Conservation (phyloP, 352 stramenopile genomes). For the Globisporangium spinosum region DNA sequence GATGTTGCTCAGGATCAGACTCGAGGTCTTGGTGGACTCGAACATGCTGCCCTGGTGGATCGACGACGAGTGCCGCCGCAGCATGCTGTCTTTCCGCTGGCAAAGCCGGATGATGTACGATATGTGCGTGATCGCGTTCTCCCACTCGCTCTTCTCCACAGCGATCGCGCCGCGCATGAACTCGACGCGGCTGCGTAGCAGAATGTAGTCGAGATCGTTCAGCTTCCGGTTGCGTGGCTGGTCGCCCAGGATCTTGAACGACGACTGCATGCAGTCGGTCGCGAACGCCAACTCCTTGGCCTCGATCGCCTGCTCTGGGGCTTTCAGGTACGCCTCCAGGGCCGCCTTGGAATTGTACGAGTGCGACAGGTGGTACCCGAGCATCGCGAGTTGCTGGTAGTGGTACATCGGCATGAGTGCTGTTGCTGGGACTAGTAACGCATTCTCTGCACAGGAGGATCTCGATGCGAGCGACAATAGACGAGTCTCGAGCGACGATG, state of each 20-base stretch:
- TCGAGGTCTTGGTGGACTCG: slow-evolving; percentile 27
- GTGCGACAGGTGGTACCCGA: slow-evolving; percentile 64
- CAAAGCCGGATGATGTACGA: slow-evolving; percentile 58
- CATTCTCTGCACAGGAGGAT: background rate
- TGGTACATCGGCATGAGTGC: background rate
- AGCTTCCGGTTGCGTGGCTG: slow-evolving; percentile 37
- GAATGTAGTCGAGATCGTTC: slow-evolving; percentile 52
- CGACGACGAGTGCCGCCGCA: slow-evolving; percentile 50
- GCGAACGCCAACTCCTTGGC: slow-evolving; percentile 60
- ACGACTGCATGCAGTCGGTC: slow-evolving; percentile 73
- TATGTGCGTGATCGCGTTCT: slow-evolving; percentile 57
- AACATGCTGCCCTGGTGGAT: slow-evolving; percentile 29
- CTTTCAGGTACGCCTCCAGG: slow-evolving; percentile 59
- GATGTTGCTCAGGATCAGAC: slow-evolving; percentile 24
- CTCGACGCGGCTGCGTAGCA: slow-evolving; percentile 66
- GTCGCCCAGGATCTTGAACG: slow-evolving; percentile 60
- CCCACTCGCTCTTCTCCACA: slow-evolving; percentile 71
- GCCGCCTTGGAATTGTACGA: slow-evolving; percentile 47
- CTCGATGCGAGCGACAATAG: background rate
- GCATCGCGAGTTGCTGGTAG: slow-evolving; percentile 57
- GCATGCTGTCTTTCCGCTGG: slow-evolving; percentile 54
- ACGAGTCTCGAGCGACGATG: background rate
- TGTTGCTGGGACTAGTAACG: background rate
- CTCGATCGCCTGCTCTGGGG: slow-evolving; percentile 51
- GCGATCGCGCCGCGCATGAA: slow-evolving; percentile 69